A percentile compares a stretch with the other conserved stretches of the same genome.
phyloP scores from a whole-genome alignment of 306 rosid species.

The Malus asiatica region DNA sequence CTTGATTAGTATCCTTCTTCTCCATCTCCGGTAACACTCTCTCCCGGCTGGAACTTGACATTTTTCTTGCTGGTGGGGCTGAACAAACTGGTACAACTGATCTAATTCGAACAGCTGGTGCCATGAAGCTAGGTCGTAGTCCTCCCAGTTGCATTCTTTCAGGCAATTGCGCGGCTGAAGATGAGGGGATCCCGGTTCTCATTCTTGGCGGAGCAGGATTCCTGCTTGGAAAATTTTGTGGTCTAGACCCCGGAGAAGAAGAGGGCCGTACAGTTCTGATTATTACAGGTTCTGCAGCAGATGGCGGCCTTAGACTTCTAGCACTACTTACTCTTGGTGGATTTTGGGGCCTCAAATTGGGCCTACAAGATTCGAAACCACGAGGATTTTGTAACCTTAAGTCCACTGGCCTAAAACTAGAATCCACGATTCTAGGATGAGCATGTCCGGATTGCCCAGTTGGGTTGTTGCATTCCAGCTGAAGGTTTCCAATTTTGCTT shows the following conservation, averaged over 20 bases:
- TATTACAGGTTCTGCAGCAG: slow-evolving; percentile 28
- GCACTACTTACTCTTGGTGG: slow-evolving; percentile 29
- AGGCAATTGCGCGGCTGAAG: slow-evolving; percentile 23
- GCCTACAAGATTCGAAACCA: slow-evolving; percentile 13
- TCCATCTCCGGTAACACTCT: slow-evolving; percentile 15
- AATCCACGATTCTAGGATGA: slow-evolving; percentile 24
- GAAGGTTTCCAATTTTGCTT: slow-evolving; percentile 26
- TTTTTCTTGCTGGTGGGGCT: slow-evolving; percentile 57
- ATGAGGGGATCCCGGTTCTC: slow-evolving; percentile 35
- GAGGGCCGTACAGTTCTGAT: slow-evolving; percentile 30
- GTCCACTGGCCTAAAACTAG: slow-evolving; percentile 26
- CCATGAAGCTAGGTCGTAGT: slow-evolving; percentile 39
- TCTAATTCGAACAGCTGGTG: slow-evolving; percentile 72
- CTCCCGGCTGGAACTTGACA: slow-evolving; percentile 22
- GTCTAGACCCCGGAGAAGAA: slow-evolving; percentile 28
- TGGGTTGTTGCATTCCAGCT: slow-evolving; percentile 25
- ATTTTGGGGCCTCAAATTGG: slow-evolving; percentile 21
- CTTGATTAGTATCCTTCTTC: slow-evolving; percentile 25
- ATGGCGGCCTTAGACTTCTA: slow-evolving; percentile 34
- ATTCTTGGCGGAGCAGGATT: slow-evolving; percentile 37
- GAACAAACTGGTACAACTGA: slow-evolving; percentile 82
- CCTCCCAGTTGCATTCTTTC: slow-evolving; percentile 33
- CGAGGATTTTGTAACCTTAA: slow-evolving; percentile 27
- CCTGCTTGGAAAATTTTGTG: slow-evolving; percentile 28
- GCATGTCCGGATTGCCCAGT: slow-evolving; percentile 29